Percentiles rank a stretch among this genome's conserved stretches.
These are phyloP conservation scores for Talaromyces rugulosus DNA, from an alignment of 2,329 filamentous ascomycete species.

Conservation along the genomic window DNA sequence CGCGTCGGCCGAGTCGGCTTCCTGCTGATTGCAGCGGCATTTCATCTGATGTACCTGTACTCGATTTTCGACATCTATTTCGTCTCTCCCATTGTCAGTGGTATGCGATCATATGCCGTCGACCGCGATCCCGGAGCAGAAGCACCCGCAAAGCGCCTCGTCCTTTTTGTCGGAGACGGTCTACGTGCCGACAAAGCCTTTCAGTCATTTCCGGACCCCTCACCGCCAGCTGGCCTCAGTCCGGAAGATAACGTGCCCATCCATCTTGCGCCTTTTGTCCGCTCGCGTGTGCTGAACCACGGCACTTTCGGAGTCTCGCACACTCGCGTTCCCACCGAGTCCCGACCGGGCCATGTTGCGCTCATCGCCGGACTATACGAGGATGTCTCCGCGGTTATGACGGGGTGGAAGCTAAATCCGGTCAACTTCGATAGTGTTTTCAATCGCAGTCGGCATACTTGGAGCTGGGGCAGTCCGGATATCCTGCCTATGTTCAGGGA, in stretches of 20 bases:
- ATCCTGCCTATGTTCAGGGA: constrained; percentile 96
- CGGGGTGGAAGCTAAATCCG: constrained; percentile 97
- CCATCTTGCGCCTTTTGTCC: constrained; percentile 84
- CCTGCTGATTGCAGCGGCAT: constrained; percentile 80
- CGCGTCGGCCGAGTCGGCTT: constrained; percentile 72
- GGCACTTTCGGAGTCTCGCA: constrained; percentile 97
- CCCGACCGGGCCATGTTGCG: constrained; percentile 90
- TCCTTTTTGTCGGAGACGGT: constrained; percentile 95
- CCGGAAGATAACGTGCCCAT: constrained; percentile 49
- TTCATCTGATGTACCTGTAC: constrained; percentile 89
- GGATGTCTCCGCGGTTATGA: constrained; percentile 94
- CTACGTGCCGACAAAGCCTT: constrained; percentile 97
- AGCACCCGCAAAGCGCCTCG: constrained; percentile 81
- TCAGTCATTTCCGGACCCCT: constrained; percentile 85
- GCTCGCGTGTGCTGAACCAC: constrained; percentile 79
- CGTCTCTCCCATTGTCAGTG: constrained; percentile 92
- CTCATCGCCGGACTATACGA: constrained; percentile 96
- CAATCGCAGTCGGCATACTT: constrained; percentile 93
- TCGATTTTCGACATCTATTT: constrained; percentile 99
- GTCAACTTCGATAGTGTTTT: constrained; percentile 99
- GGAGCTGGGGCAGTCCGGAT: constrained; percentile 98
- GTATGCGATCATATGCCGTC: constrained; percentile 79
- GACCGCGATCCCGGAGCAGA: constrained; percentile 56
- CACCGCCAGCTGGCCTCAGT: constrained; percentile 43
- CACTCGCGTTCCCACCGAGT: constrained; percentile 94